These are phyloP conservation scores for Pyrus hybrid DNA, from an alignment of 331 rosid species.

Conservation along the genomic window DNA sequence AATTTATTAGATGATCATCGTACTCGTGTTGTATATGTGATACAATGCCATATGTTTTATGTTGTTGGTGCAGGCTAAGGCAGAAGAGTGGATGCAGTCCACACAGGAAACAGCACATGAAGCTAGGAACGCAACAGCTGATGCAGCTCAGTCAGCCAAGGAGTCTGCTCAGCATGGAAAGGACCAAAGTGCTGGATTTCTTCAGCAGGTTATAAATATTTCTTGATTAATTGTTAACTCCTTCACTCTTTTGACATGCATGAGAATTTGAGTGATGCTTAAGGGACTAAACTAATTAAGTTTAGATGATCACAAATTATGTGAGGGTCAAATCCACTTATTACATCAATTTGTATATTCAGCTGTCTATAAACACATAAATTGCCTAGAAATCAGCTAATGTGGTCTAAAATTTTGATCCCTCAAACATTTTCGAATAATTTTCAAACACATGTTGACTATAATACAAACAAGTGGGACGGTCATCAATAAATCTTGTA, in stretches of 20 bases:
- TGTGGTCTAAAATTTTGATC: too few species aligned
- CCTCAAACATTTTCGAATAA: too few species aligned
- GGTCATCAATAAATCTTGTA: too few species aligned
- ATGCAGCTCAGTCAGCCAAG: slow-evolving; percentile 31
- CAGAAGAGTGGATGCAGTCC: slow-evolving; percentile 26
- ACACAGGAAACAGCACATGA: slow-evolving; percentile 30
- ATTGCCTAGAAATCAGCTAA: too few species aligned
- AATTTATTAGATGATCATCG: background rate
- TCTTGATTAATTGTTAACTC: background rate
- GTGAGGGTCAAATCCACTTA: too few species aligned
- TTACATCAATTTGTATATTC: too few species aligned
- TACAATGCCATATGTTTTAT: background rate
- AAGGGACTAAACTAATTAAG: too few species aligned
- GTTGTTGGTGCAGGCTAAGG: slow-evolving; percentile 22
- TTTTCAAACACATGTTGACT: too few species aligned
- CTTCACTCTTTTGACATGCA: background rate
- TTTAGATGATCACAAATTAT: too few species aligned
- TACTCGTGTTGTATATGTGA: background rate
- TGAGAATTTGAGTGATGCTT: background rate
- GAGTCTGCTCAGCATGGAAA: slow-evolving; percentile 28
- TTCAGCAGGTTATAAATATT: slow-evolving; percentile 44
- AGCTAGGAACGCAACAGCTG: slow-evolving; percentile 23
- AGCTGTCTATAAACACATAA: too few species aligned
- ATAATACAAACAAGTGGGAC: too few species aligned
- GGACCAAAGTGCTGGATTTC: slow-evolving; percentile 41